Base-by-base conservation (phyloP, 2,329 filamentous ascomycete genomes). In the Fonsecaea multimorphosa region DNA sequence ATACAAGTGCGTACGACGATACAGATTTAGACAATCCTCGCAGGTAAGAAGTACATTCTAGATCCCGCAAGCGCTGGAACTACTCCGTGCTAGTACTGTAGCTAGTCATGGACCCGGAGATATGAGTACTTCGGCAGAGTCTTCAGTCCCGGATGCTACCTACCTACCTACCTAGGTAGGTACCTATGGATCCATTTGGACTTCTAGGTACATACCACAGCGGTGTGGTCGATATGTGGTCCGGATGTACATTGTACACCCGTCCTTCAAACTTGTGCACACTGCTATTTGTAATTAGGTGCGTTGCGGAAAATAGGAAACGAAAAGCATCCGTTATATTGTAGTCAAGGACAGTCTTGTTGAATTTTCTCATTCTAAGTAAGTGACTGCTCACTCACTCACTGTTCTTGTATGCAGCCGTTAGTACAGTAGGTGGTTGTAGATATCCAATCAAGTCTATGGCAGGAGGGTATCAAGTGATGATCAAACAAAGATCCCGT, bases 381-480 rank as follows among this genome's bases (percentile, higher is more conserved):
- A 49, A 27, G 16, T 8, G 14, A n/a, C 38, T 49, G 7, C 44
- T 24, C 22, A 11, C 22, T 49, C n/a, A 24, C 44, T 8, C 27
- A 32, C 38, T 59, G 57, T 49, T 59, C 14, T 44, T 49, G 46
- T 59, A 51, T 59, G 24, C 57, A 59, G 49, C 38, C 57, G 57
- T 59, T 60, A 46, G 31, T 60, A 60, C 58, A 60, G 58, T 60
- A 60, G 22, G 29, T 34, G 46, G 55, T 58, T 9, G 44, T 12
- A 31, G 51, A 36, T 31, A 32, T 49, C 58, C 32, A 52, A 54
- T 46, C 32, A 12, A 11, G 31, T 53, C 46, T 53, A 53, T 49
- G 46, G 58, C 44, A 31, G 58, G 31, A 60, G 58, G 58, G 58
- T 60, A 53, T 60, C 44, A 60, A 31, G 32, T 22, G 40, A 34